phyloP scores from a whole-genome alignment of 2,329 filamentous ascomycete species.

The Aspergillus phoenicis region DNA sequence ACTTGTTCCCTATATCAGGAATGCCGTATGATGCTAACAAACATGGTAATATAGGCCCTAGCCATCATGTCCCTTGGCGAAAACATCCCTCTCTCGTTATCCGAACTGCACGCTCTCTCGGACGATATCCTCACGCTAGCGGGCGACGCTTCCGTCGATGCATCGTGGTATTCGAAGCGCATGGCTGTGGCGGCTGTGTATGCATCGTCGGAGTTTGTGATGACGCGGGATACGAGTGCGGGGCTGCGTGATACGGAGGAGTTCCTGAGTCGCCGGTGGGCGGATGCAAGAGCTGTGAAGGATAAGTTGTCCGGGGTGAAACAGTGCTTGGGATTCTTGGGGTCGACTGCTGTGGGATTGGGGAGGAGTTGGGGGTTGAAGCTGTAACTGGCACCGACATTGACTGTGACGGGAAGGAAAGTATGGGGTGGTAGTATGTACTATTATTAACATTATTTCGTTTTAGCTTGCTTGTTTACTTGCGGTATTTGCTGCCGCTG shows the following conservation, averaged over 20 bases:
- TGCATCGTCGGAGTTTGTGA: constrained; percentile 82
- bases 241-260: constrained; percentile 75
- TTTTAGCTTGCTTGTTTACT: not conserved
- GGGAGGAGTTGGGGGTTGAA: constrained; percentile 84
- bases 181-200: constrained; percentile 67
- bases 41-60: constrained; percentile 64
- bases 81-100: constrained; percentile 73
- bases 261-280: constrained; percentile 75
- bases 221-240: constrained; percentile 81
- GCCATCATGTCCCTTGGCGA: constrained; percentile 85
- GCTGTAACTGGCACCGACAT: constrained; percentile 54
- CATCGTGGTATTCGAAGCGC: constrained; percentile 81
- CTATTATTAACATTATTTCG: not conserved
- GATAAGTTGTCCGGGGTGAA: constrained; percentile 64
- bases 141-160: constrained; percentile 79
- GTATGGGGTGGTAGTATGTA: constrained; percentile 1
- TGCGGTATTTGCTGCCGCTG: not conserved
- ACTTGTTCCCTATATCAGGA: too few species aligned
- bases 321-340: constrained; percentile 82
- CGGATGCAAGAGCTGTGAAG: constrained; percentile 67
- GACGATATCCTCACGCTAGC: constrained; percentile 92
- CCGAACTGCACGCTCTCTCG: constrained; percentile 77
- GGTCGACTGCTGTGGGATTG: constrained; percentile 74
- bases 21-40: not conserved
- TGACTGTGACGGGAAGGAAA: not conserved